Evolutionary conservation across 2,329 filamentous ascomycete genomes (phyloP), one percentile per base, ranked within the genome.

Genomic region (Xylaria sp.): DNA sequence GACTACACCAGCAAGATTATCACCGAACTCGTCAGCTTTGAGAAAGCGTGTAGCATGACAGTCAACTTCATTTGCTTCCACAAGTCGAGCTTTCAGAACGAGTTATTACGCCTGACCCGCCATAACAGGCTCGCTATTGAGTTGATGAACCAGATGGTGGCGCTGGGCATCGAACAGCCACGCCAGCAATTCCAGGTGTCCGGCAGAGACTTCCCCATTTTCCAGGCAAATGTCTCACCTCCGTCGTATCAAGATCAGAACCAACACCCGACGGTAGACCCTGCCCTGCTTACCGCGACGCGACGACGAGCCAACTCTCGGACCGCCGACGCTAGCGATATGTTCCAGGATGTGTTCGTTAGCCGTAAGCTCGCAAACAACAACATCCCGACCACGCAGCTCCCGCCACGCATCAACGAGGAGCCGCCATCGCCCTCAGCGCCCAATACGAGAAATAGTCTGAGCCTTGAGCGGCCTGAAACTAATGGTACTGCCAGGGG

Each of bases 61-160:
- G 86, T 97, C 76, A 97, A 97, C 80, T 89, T 98, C 65, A 90
- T 97, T 76, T 97, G 97, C 84, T 97, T 97, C 84, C 97, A 97
- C 86, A 97, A 97, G 80, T 93, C 91, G 67, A 97, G 95, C 79
- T 97, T 92, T 88, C 95, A 98, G 78, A 97, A 97, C 77, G 95
- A 98, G 78, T 85, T 97, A 52, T 85, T 97, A 28, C 94, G 95
- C 81, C 87, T 98, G 2, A 93, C 92, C 73, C 89, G 95, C 20
- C 92, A 96, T 75, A 97, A 97, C 85, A 96, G 94, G 78, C 97
- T 98, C 80, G 94, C 97, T 72, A 94, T 92, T 71, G 93, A 96
- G 69, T 83, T 98, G 76, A 97, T 97, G 91, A 85, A 92, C 43
- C 89, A 93, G 63, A 94, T 97, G 84, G 87, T 92, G 69, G 89